These are phyloP conservation scores for Protostelium mycophagum DNA, from an alignment of 78 protist species.

Conservation along the genomic window DNA sequence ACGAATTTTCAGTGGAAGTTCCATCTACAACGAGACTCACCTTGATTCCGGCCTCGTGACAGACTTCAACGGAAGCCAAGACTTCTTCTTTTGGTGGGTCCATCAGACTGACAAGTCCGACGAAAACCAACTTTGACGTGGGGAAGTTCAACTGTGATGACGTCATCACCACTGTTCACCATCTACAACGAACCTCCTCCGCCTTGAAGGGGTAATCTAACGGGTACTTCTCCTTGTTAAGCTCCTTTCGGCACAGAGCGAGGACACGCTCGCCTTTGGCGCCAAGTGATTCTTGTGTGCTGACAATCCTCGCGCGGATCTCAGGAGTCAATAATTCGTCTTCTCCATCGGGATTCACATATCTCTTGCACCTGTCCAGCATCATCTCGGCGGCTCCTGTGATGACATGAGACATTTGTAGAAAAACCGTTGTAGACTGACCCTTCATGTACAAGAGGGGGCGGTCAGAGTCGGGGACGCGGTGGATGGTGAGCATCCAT, in stretches of 20 bases:
- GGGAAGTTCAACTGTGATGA: constrained; percentile 49
- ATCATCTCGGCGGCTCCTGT: constrained; percentile 86
- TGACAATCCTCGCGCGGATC: background rate
- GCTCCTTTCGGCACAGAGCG: constrained; percentile 23
- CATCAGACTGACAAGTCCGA: constrained; percentile 80
- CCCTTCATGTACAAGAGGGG: constrained; percentile 49
- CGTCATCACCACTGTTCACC: background rate
- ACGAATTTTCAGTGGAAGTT: background rate
- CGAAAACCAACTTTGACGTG: constrained; percentile 58
- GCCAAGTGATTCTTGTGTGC: constrained; percentile 37
- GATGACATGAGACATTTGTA: too few species aligned
- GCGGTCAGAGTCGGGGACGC: background rate
- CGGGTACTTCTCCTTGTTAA: constrained; percentile 21
- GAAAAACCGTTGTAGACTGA: constrained; percentile 33
- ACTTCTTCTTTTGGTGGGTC: constrained; percentile 90
- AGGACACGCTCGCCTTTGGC: constrained; percentile 77
- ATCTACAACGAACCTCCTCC: constrained; percentile 15
- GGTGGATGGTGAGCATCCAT: constrained; percentile 50
- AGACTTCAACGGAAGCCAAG: constrained; percentile 28
- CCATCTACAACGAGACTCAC: background rate
- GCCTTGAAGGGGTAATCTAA: constrained; percentile 22
- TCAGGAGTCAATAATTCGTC: constrained; percentile 6
- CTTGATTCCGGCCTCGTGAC: constrained; percentile 72
- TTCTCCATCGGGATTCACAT: constrained; percentile 25
- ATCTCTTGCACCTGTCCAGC: constrained; percentile 31